These are phyloP conservation scores for Phytopythium kandeliae DNA, from an alignment of 352 stramenopile species.

Conservation along the genomic window DNA sequence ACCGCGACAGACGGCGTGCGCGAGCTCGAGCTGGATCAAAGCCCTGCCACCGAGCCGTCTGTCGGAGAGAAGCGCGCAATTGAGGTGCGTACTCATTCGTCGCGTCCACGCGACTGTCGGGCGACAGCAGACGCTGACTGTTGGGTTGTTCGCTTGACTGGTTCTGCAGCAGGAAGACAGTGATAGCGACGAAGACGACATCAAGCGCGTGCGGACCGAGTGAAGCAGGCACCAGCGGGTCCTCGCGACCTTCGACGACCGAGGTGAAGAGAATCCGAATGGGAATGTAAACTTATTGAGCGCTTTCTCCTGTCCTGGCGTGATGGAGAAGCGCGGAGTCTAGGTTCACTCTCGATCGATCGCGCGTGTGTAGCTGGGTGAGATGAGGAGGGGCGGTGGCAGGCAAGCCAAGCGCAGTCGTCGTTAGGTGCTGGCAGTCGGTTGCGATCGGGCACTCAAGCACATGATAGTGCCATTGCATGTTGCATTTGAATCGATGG, in stretches of 20 bases:
- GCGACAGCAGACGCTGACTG: neutral
- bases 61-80: constrained; percentile 44
- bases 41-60: neutral
- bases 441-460: neutral
- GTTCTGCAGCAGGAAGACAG: constrained; percentile 38
- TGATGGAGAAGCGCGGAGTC: neutral
- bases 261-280: constrained; percentile 4
- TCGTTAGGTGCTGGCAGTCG: neutral
- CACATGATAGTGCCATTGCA: neutral
- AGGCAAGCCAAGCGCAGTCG: neutral
- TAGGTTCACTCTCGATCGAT: neutral
- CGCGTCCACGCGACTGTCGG: no score
- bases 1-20: constrained; percentile 14
- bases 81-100: constrained; percentile 26
- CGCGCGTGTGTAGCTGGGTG: neutral
- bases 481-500: constrained; percentile 1
- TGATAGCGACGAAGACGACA: constrained; percentile 61
- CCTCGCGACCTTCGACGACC: constrained; percentile 7
- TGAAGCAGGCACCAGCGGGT: constrained; percentile 13
- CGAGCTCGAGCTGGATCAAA: constrained; percentile 4
- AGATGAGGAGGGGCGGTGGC: neutral
- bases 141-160: constrained; percentile 5
- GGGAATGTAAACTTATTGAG: constrained; percentile 9
- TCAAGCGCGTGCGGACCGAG: constrained; percentile 58
- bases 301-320: constrained; percentile 5